Evolutionary conservation across 768 basidiomycete genomes (phyloP), one percentile per base, ranked within the genome.

Genomic region (Hygrophorus pudorinus): DNA sequence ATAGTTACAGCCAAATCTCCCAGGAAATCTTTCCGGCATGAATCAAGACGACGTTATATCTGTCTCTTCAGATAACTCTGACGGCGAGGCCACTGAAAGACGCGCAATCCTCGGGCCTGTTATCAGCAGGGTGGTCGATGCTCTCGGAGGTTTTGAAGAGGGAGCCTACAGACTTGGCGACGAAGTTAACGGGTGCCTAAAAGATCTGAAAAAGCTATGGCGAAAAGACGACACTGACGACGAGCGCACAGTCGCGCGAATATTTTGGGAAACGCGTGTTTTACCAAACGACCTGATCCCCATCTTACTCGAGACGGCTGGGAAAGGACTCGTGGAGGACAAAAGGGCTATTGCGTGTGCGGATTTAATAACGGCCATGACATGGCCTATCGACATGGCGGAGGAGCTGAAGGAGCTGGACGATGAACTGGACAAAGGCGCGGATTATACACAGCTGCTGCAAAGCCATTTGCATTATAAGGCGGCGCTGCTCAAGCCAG

Each of bases 331-430:
- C 16, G 79, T 85, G 27, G 86, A 89, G 51, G 86, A 91, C 62
- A 85, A 82, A 53, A 71, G 86, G 38, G 89, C 88, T 0, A 74
- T 94, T 20, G 77, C 81, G 0, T 85, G 82, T 50, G 82, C 80
- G 6, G 96, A 98, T 58, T 68, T 99, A 17, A 81, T 98, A 59
- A 87, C 90, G 0, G 92, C 93, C 0, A 88, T 99, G 87, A 98
- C 94, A 1, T 99, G 96, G 96, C 96, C 96, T 0, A 94, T 99
- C 43, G 89, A 98, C 61, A 70, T 98, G 50, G 86, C 90, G 0
- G 86, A 89, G 55, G 96, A 98, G 62, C 70, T 99, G 50, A 86
- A 85, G 54, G 96, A 98, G 56, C 77, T 97, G 43, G 82, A 85
- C 57, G 86, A 91, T 35, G 86, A 83, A 31, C 52, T 78, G 14